Percentiles rank a stretch among this genome's conserved stretches.
Conservation (phyloP, 108 stramenopile species). For the Nitzschia palea region DNA sequence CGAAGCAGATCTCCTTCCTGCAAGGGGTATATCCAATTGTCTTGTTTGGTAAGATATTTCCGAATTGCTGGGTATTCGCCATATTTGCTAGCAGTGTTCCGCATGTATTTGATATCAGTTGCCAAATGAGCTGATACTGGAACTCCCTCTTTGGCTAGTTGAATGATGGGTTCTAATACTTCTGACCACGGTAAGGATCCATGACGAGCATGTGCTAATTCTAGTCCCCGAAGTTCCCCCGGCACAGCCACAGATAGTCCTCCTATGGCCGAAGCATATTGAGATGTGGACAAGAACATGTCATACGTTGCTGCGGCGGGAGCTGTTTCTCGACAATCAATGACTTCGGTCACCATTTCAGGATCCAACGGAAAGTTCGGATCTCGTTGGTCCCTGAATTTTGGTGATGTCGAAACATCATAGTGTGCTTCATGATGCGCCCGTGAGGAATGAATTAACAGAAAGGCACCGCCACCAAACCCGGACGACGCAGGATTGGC, state of each 20-base stretch:
- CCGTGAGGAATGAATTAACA: constrained; percentile 57
- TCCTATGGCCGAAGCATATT: constrained; percentile 47
- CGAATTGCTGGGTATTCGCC: constrained; percentile 24
- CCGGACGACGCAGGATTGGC: constrained; percentile 80
- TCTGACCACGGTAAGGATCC: constrained; percentile 46
- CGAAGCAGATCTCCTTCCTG: constrained; percentile 67
- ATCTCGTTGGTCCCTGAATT: constrained; percentile 49
- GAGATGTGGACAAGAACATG: constrained; percentile 50
- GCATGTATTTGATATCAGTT: constrained; percentile 28
- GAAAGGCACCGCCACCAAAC: constrained; percentile 82
- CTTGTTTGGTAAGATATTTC: constrained; percentile 35
- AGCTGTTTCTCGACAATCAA: constrained; percentile 81
- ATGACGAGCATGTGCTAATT: constrained; percentile 65
- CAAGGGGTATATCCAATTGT: constrained; percentile 31
- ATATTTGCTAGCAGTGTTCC: constrained; percentile 1
- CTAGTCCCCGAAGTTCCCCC: constrained; percentile 77
- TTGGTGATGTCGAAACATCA: neutral
- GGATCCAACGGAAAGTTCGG: neutral
- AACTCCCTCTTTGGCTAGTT: constrained; percentile 64
- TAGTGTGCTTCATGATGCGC: constrained; percentile 17
- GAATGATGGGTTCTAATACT: constrained; percentile 61
- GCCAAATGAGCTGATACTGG: constrained; percentile 44
- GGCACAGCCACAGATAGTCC: constrained; percentile 72
- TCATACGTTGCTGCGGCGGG: constrained; percentile 45
- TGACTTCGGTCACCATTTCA: constrained; percentile 53